Evolutionary conservation across 208 protist species (phyloP).

Genomic region (Hexamita inflata): DNA sequence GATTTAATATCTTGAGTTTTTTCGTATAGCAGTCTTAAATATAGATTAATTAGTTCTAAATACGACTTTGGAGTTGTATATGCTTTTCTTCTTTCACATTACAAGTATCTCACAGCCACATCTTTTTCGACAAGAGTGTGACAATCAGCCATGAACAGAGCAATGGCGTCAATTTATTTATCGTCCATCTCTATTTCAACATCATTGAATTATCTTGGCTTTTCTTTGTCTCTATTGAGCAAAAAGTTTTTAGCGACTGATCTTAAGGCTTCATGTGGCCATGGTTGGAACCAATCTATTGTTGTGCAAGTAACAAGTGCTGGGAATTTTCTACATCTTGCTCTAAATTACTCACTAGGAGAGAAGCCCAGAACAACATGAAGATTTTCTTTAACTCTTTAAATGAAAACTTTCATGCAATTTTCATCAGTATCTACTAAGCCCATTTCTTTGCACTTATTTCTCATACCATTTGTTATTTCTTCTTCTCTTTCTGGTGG

Average conservation of each 20-base stretch:
- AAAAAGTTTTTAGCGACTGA: conserved; percentile 69
- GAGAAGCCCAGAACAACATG: conserved; percentile 89
- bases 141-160: conserved; percentile 80
- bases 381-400: conserved; percentile 79
- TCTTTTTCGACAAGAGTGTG: conserved; percentile 77
- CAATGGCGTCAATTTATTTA: conserved; percentile 53
- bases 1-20: conserved; percentile 19
- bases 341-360: conserved; percentile 81
- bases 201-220: too few species aligned
- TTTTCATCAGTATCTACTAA: conserved; percentile 52
- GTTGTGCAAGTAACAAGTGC: conserved; percentile 83
- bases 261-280: conserved; percentile 83
- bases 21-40: conserved; percentile 59
- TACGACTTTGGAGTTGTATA: conserved; percentile 97
- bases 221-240: conserved; percentile 57
- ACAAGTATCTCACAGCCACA: conserved; percentile 66
- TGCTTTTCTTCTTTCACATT: conserved; percentile 75
- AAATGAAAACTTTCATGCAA: conserved; percentile 77
- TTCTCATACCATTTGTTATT: conserved; percentile 50
- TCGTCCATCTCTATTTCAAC: conserved; percentile 21
- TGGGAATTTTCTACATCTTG: conserved; percentile 86
- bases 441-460: conserved; percentile 53
- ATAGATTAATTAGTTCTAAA: conserved; percentile 90
- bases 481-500: conserved; percentile 52
- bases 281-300: conserved; percentile 95